Percentiles rank a stretch among this genome's conserved stretches.
Conservation (phyloP, 192 early-diverging fungal genomes). For the Coemansia sp. region DNA sequence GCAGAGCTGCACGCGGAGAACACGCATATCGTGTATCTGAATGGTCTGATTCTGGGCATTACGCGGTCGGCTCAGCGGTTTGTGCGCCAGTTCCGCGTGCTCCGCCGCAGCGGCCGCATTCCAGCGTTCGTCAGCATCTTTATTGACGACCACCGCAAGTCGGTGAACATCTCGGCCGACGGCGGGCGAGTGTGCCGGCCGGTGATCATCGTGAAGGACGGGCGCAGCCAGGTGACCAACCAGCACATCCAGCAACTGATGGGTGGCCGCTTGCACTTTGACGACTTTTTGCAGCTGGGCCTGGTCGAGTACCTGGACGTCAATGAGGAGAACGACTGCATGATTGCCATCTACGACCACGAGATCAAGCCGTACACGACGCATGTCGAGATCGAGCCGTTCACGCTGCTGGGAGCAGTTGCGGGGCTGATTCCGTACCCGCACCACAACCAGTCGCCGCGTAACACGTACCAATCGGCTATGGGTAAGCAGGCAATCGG, state of each 20-base stretch:
- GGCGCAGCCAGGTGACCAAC: constrained; percentile 61
- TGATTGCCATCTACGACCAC: constrained; percentile 86
- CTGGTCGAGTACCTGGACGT: constrained; percentile 96
- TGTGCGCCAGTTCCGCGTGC: constrained; percentile 78
- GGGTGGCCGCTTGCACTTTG: constrained; percentile 66
- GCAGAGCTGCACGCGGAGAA: constrained; percentile 76
- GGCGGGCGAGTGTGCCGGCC: constrained; percentile 96
- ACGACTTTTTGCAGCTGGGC: constrained; percentile 88
- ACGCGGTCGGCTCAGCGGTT: constrained; percentile 80
- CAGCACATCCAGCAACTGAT: constrained; percentile 64
- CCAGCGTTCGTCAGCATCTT: constrained; percentile 90
- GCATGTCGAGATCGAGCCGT: constrained; percentile 95
- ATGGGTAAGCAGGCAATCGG: constrained; percentile 99
- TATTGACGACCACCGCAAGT: constrained; percentile 74
- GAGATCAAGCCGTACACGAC: constrained; percentile 86
- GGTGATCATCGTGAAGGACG: constrained; percentile 90
- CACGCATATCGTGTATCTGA: constrained; percentile 88
- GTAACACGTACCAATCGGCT: constrained; percentile 98
- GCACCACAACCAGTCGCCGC: constrained; percentile 97
- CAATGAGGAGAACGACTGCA: constrained; percentile 96
- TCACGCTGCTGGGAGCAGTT: constrained; percentile 92
- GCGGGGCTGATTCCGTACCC: constrained; percentile 99
- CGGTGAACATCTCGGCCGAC: constrained; percentile 92
- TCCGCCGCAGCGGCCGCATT: constrained; percentile 84
- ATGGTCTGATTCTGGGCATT: constrained; percentile 91